phyloP scores from a whole-genome alignment of 2,329 filamentous ascomycete genomes.

The Penicillium sp. region DNA sequence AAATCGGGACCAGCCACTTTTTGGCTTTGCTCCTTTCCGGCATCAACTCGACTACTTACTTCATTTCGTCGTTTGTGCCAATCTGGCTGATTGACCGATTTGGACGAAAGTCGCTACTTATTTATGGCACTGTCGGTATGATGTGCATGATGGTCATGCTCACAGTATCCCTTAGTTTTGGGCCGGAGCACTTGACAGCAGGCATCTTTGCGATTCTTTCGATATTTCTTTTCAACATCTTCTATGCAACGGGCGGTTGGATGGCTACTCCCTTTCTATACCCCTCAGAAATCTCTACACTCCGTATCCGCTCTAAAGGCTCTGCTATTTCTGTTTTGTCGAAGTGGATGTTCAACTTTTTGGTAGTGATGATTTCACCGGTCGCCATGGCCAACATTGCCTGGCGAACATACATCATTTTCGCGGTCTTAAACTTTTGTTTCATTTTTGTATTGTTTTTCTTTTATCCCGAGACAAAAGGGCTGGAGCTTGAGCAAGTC shows the following conservation, averaged over 20 bases:
- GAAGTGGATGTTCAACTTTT: constrained; percentile 28
- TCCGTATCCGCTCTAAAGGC: constrained; percentile 19
- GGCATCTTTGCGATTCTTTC: constrained; percentile 16
- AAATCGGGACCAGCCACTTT: constrained; percentile 24
- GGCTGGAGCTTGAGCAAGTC: background rate
- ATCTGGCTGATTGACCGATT: constrained; percentile 10
- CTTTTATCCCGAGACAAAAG: background rate
- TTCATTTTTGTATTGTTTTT: background rate
- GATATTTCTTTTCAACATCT: constrained; percentile 18
- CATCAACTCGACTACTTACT: constrained; percentile 15
- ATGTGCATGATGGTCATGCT: constrained; percentile 9
- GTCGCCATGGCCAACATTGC: constrained; percentile 18
- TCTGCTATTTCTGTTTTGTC: constrained; percentile 21
- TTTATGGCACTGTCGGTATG: constrained; percentile 20
- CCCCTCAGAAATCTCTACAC: constrained; percentile 16
- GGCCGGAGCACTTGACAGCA: constrained; percentile 10
- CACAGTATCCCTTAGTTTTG: constrained; percentile 14
- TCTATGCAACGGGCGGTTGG: constrained; percentile 12
- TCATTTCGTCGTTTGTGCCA: constrained; percentile 11
- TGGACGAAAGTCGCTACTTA: constrained; percentile 14
- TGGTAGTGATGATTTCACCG: constrained; percentile 26
- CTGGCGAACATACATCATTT: constrained; percentile 27
- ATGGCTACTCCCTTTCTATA: constrained; percentile 18
- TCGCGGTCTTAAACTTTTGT: constrained; percentile 25
- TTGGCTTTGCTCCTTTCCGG: constrained; percentile 18